phyloP scores from a whole-genome alignment of 805 yeast species.

The Pichia membranifaciens region DNA sequence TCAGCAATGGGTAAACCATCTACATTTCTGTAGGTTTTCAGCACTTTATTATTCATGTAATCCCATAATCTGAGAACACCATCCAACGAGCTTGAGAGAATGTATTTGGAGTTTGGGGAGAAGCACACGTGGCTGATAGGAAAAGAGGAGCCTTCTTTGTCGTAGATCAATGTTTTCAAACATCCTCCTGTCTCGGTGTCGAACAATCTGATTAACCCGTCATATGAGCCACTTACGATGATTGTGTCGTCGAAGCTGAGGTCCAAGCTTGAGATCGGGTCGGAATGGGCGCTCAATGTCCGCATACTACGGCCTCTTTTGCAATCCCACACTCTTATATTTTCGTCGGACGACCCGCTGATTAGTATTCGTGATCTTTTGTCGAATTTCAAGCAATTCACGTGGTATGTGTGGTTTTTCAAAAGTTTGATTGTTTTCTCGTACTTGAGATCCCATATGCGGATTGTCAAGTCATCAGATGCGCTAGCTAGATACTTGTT shows the following conservation, averaged over 20 bases:
- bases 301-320: constrained; percentile 61
- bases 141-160: constrained; percentile 62
- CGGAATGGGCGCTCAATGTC: constrained; percentile 88
- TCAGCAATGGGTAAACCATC: constrained; percentile 36
- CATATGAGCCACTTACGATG: constrained; percentile 81
- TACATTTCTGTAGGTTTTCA: constrained; percentile 48
- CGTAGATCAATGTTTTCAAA: constrained; percentile 79
- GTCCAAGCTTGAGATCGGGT: constrained; percentile 74
- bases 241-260: constrained; percentile 75
- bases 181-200: constrained; percentile 89
- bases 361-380: constrained; percentile 71
- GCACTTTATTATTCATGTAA: constrained; percentile 71
- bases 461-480: constrained; percentile 76
- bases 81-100: constrained; percentile 74
- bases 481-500: constrained; percentile 70
- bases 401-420: constrained; percentile 80
- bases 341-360: constrained; percentile 86
- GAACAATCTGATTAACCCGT: constrained; percentile 84
- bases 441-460: constrained; percentile 59
- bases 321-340: constrained; percentile 86
- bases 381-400: constrained; percentile 65
- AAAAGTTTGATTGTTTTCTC: constrained; percentile 48
- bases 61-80: constrained; percentile 82
- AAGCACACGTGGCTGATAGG: constrained; percentile 73
- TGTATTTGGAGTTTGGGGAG: constrained; percentile 74